Conservation (phyloP, 805 yeast species). For the Yarrowia sp. region DNA sequence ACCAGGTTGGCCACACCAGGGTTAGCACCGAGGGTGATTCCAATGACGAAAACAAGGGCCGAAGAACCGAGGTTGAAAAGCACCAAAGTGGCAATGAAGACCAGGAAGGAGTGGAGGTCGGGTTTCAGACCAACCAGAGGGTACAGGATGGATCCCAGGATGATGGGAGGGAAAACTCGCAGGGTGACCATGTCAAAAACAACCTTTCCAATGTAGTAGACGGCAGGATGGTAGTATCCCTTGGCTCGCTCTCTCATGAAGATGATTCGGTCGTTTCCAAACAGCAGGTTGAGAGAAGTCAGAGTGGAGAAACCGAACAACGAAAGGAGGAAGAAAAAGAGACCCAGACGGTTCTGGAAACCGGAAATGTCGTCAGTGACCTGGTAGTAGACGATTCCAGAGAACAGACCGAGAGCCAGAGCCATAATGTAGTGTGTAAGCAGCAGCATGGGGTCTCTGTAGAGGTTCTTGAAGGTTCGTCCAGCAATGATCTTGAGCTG, state of each 20-base stretch:
- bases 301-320: constrained; percentile 93
- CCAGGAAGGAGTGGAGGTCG: constrained; percentile 74
- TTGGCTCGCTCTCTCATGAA: constrained; percentile 94
- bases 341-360: constrained; percentile 92
- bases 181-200: constrained; percentile 92
- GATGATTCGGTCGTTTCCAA: constrained; percentile 85
- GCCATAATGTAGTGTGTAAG: constrained; percentile 84
- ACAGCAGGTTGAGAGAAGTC: constrained; percentile 84
- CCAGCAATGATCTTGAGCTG: constrained; percentile 81
- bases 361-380: constrained; percentile 91
- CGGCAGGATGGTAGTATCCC: constrained; percentile 86
- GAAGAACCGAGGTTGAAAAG: constrained; percentile 88
- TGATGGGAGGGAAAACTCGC: constrained; percentile 88
- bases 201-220: constrained; percentile 85
- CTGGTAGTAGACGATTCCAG: constrained; percentile 85
- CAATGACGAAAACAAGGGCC: constrained; percentile 82
- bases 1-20: constrained; percentile 91
- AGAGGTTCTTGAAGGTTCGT: constrained; percentile 88
- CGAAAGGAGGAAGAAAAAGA: constrained; percentile 89
- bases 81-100: constrained; percentile 71
- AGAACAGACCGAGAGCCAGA: constrained; percentile 75
- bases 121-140: constrained; percentile 89
- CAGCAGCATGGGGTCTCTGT: constrained; percentile 89
- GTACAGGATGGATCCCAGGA: constrained; percentile 79
- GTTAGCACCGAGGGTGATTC: constrained; percentile 77